Base-by-base conservation (phyloP, 345 rosid species). In the Cardiospermum halicacabum region DNA sequence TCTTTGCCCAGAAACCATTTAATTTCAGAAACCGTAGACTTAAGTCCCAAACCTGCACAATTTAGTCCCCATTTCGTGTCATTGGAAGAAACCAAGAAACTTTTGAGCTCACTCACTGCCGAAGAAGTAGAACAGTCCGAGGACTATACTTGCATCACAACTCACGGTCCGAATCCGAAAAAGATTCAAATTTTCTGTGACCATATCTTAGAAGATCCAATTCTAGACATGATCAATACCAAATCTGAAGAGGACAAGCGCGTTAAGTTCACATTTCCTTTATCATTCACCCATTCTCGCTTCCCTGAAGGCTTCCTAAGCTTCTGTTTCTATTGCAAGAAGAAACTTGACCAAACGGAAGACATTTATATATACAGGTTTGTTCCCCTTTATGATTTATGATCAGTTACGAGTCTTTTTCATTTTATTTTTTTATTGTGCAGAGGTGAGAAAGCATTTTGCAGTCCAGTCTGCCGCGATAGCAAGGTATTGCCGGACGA, bases 141-240 rank as follows among this genome's bases (percentile, higher is more conserved):
- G 88, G 91, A 85, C 31, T 85, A 85, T 62, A 85, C 91, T 0
- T 85, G 91, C 68, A 81, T 85, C 60, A 86, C 71, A 68, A 83
- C 86, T 57, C 82, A 86, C 43, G 91, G 91, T 11, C 88, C 88
- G 43, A 81, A 81, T 73, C 84, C 85, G 0, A 87, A 72, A 70
- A 82, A 81, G 66, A 87, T 78, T 74, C 85, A 75, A 58, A 84
- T 84, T 32, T 86, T 80, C 58, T 81, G 87, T 30, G 85, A 84
- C 64, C 74, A 77, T 72, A 66, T 86, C 65, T 79, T 86, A 49
- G 82, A 82, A 66, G 72, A 83, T 68, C 77, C 73, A 72, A 70
- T 85, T 50, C 77, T 55, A 12, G 84, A 76, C 45, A 67, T 77
- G 61, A 61, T 72, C 61, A 60, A 67, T 74, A 69, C 69, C 72